phyloP scores from a whole-genome alignment of 1,139 yeast species.

The Pneumocystis wakefieldiae region DNA sequence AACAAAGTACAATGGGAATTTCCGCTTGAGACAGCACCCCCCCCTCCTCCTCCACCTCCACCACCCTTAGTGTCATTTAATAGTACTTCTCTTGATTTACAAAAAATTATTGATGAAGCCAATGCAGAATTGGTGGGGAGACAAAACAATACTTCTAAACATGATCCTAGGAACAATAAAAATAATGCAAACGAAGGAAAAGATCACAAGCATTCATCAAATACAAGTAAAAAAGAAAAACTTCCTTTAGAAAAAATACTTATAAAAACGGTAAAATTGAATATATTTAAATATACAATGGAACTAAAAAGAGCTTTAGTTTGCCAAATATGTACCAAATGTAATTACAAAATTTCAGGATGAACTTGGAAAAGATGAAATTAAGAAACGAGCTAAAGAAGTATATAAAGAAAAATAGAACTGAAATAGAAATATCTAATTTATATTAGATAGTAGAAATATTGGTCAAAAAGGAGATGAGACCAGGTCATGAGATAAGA shows the following conservation, averaged over 20 bases:
- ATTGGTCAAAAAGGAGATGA: slow-evolving; percentile 17
- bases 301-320: slow-evolving; percentile 15
- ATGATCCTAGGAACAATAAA: slow-evolving; percentile 15
- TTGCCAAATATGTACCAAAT: slow-evolving; percentile 73
- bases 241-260: background rate
- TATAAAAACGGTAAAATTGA: background rate
- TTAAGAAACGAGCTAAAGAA: slow-evolving; percentile 69
- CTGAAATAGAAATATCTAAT: background rate
- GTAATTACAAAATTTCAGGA: slow-evolving; percentile 44
- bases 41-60: slow-evolving; percentile 8
- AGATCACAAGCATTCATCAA: slow-evolving; percentile 14
- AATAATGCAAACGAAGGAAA: slow-evolving; percentile 14
- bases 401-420: slow-evolving; percentile 42
- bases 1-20: slow-evolving; percentile 44
- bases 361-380: slow-evolving; percentile 53
- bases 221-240: slow-evolving; percentile 14
- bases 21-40: slow-evolving; percentile 25
- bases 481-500: slow-evolving; percentile 16
- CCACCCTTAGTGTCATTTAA: slow-evolving; percentile 7
- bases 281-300: background rate
- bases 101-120: slow-evolving; percentile 32
- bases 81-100: slow-evolving; percentile 20
- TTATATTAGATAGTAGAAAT: slow-evolving; percentile 14
- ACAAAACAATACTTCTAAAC: slow-evolving; percentile 13
- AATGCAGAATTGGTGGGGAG: slow-evolving; percentile 20